Evolutionary conservation across 208 protist species (phyloP).

Genomic region (Trypanosoma rangeli): DNA sequence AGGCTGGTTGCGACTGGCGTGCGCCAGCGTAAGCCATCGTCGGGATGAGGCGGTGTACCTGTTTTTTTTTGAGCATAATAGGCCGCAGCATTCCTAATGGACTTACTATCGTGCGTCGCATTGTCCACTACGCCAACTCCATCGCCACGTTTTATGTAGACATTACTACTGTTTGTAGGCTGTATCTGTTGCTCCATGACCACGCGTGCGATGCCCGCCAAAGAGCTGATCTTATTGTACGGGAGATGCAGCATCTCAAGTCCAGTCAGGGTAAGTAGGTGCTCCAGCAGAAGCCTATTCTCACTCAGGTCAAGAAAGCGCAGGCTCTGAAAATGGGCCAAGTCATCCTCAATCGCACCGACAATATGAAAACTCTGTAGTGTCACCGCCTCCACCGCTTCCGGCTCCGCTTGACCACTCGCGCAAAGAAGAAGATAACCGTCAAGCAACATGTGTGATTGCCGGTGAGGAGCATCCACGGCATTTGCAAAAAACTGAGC

Average conservation of each 20-base stretch:
- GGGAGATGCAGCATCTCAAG: slow-evolving; percentile 77
- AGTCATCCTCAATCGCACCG: slow-evolving; percentile 66
- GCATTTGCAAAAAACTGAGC: slow-evolving; percentile 33
- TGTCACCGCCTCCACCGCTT: slow-evolving; percentile 65
- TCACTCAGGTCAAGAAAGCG: slow-evolving; percentile 83
- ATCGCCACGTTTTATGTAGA: neutral
- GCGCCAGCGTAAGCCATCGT: neutral
- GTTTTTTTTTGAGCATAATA: slow-evolving; percentile 23
- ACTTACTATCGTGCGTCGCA: slow-evolving; percentile 6
- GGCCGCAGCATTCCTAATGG: slow-evolving; percentile 23
- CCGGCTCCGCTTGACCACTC: slow-evolving; percentile 57
- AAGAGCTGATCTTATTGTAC: slow-evolving; percentile 72
- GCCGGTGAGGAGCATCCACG: neutral
- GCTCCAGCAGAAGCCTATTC: slow-evolving; percentile 66
- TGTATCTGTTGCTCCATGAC: slow-evolving; percentile 26
- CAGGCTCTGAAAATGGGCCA: slow-evolving; percentile 68
- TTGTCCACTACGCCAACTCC: neutral
- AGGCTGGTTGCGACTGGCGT: neutral
- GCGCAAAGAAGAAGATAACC: slow-evolving; percentile 81
- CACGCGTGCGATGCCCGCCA: slow-evolving; percentile 33
- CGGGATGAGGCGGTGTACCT: neutral
- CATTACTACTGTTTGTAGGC: neutral
- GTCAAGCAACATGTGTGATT: slow-evolving; percentile 61
- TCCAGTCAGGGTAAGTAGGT: slow-evolving; percentile 54
- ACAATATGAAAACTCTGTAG: slow-evolving; percentile 67